Conservation (phyloP, 495 filamentous ascomycete species). For the Sabuloglossum arenarium region DNA sequence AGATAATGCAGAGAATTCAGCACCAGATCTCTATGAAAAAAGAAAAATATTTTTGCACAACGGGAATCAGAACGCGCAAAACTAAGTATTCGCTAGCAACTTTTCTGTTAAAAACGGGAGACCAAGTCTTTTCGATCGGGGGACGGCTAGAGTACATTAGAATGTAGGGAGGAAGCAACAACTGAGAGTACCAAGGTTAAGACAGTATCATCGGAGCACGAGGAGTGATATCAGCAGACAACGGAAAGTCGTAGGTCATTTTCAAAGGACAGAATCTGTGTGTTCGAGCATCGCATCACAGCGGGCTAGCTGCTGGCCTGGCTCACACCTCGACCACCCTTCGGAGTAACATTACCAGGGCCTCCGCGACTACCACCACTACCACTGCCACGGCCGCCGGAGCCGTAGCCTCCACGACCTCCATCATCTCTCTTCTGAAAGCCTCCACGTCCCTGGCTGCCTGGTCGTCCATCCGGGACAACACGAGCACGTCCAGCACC, state of each 20-base stretch:
- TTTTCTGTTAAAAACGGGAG: not conserved
- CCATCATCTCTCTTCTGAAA: slow-evolving; percentile 34
- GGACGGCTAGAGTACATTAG: not conserved
- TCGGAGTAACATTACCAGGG: slow-evolving; percentile 11
- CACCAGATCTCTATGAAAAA: slow-evolving; percentile 1
- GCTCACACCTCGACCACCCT: slow-evolving; percentile 19
- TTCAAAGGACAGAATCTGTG: not conserved
- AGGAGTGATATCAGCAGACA: not conserved
- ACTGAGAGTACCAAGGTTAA: not conserved
- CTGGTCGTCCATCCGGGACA: slow-evolving; percentile 33
- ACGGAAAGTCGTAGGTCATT: not conserved
- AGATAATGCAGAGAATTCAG: not conserved
- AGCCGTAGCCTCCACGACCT: slow-evolving; percentile 31
- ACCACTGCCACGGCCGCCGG: slow-evolving; percentile 28
- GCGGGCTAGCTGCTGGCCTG: not conserved
- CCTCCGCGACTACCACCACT: slow-evolving; percentile 25
- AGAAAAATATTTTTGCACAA: too few relatives aligned
- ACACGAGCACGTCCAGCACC: slow-evolving; percentile 44
- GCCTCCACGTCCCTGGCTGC: slow-evolving; percentile 45
- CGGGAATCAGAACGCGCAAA: not conserved
- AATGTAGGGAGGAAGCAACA: not conserved
- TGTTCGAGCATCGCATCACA: not conserved
- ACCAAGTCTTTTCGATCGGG: not conserved
- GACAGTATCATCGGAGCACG: not conserved
- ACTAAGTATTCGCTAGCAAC: not conserved